Base-by-base conservation (phyloP, 1,284 basidiomycete species). In the Trichosporon sp. region DNA sequence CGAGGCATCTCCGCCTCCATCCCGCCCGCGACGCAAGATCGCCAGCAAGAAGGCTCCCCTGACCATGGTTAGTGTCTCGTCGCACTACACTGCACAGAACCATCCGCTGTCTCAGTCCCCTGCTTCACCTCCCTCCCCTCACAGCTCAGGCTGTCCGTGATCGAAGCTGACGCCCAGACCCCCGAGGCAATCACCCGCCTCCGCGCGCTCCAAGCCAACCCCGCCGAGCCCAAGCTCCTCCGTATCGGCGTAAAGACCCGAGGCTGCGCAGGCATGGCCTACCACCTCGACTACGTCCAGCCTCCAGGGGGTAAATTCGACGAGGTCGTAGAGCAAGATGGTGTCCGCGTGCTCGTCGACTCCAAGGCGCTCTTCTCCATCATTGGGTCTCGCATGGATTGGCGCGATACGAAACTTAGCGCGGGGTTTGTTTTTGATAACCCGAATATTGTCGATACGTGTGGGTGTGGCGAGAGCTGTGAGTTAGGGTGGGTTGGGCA, bases 321-420 rank as follows among this genome's bases (percentile, higher is more conserved):
- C 81, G 96, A 99, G 78, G 85, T 96, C n/a, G 95, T 99, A 29
- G 88, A 93, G 80, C 93, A 95, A 81, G 93, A 95, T 71, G 92
- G 90, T 6, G 93, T 97, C 31, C 87, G 85, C 72, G 95, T 99
- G 44, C 83, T 99, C 67, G 94, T 99, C 77, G 96, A 99, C 82
- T 91, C 89, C 78, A 97, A 96, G 81, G 96, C 96, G 25, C 82
- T 99, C 68, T 99, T 99, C 80, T 94, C 90, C 67, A 96, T 99
- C 74, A 98, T 99, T 70, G 96, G 96, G 40, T 95, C 92, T 77
- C 90, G 90, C 83, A 99, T 99, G 96, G 94, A 96, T 77, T 99
- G 96, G 96, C 85, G 89, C 68, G 96, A 99, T 82, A 92, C 94
- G 79, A 81, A 87, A 34, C 81, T 97, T 52, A 93, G 91, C 61